A percentile compares a stretch with the other conserved stretches of the same genome.
Evolutionary conservation across 148 eudicot genomes (phyloP).

Genomic region (Heliosperma pusillum): DNA sequence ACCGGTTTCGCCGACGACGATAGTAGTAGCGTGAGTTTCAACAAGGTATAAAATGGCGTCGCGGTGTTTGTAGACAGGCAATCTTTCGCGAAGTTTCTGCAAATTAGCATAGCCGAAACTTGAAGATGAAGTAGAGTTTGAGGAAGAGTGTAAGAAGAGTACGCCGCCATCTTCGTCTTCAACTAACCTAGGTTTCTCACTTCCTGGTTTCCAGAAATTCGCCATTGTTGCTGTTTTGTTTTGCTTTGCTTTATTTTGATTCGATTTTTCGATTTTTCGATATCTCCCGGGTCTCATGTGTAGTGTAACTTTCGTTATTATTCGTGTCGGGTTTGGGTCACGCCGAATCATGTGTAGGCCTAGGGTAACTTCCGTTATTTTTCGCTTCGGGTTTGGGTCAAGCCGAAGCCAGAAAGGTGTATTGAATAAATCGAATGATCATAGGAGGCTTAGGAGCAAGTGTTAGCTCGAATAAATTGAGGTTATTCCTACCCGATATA

Average conservation of each 20-base stretch:
- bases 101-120: conserved; percentile 54
- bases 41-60: conserved; percentile 71
- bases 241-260: not conserved
- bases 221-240: conserved; percentile 37
- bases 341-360: too few relatives aligned
- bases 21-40: conserved; percentile 74
- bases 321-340: too few relatives aligned
- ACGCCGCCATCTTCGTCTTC: conserved; percentile 94
- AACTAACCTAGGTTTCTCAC: conserved; percentile 74
- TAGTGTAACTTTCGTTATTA: too few relatives aligned
- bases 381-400: too few relatives aligned
- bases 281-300: too few relatives aligned
- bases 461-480: too few relatives aligned
- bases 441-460: too few relatives aligned
- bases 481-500: too few relatives aligned
- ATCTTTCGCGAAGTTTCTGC: conserved; percentile 70
- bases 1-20: conserved; percentile 91
- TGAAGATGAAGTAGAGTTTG: conserved; percentile 41
- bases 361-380: too few relatives aligned
- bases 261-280: not conserved
- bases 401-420: not conserved
- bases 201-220: conserved; percentile 93
- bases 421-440: too few relatives aligned
- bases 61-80: conserved; percentile 72
- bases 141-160: conserved; percentile 47